These are phyloP conservation scores for Coemansia sp. DNA, from an alignment of 192 early-diverging fungal species.

Conservation along the genomic window DNA sequence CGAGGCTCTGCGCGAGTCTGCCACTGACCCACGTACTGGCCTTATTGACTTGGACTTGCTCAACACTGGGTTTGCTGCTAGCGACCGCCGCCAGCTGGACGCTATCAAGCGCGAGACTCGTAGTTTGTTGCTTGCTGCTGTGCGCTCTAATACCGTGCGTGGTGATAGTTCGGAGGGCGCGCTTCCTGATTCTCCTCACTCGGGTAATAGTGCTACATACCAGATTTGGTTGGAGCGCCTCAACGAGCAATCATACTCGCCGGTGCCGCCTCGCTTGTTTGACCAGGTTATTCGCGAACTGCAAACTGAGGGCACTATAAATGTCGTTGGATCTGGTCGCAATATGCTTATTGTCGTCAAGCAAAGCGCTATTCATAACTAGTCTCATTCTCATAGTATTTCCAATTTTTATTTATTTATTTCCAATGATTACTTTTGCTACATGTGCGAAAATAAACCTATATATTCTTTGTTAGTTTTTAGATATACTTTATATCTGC, in stretches of 20 bases:
- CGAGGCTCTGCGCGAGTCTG: conserved; percentile 87
- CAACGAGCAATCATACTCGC: conserved; percentile 49
- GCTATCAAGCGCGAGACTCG: conserved; percentile 53
- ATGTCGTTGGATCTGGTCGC: conserved; percentile 47
- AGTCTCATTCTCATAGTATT: not conserved
- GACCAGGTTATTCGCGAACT: conserved; percentile 62
- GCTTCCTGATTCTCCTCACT: conserved; percentile 24
- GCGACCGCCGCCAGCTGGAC: conserved; percentile 64
- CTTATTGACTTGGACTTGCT: conserved; percentile 93
- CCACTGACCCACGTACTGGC: conserved; percentile 93
- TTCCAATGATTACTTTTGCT: not conserved
- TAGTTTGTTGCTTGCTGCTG: conserved; percentile 42
- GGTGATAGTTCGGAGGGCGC: not conserved
- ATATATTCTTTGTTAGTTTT: not conserved
- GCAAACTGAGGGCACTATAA: conserved; percentile 58
- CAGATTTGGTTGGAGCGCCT: conserved; percentile 51
- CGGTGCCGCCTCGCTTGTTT: conserved; percentile 59
- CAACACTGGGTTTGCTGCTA: conserved; percentile 81
- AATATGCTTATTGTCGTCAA: conserved; percentile 50
- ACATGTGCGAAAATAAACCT: not conserved
- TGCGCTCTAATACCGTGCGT: conserved; percentile 18
- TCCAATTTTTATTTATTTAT: conserved; percentile 1
- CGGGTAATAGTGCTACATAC: conserved; percentile 29
- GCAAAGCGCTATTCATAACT: conserved; percentile 39
- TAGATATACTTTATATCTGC: not conserved